Percentiles rank a stretch among this genome's conserved stretches.
Evolutionary conservation across 192 early-diverging fungal species (phyloP).

Genomic region (Coemansia biformis): DNA sequence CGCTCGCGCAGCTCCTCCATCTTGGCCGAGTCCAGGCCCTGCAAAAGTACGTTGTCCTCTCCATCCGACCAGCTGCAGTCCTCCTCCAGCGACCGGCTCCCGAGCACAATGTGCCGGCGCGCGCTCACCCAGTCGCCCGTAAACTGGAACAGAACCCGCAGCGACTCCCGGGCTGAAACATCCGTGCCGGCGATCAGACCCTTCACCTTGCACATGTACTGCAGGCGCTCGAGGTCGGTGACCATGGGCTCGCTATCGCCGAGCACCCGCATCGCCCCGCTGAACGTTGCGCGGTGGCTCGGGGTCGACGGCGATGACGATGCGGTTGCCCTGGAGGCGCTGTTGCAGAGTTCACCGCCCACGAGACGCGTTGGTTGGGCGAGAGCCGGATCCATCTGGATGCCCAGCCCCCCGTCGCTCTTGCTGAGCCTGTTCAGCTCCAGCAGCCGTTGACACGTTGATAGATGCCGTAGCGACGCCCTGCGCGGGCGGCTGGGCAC

Average conservation of each 20-base stretch:
- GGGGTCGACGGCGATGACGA: constrained; percentile 24
- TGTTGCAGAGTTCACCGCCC: too few species aligned
- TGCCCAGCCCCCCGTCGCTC: neutral
- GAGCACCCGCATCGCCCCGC: constrained; percentile 45
- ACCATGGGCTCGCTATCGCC: constrained; percentile 32
- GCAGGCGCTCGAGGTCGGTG: constrained; percentile 22
- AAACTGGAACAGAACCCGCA: constrained; percentile 34
- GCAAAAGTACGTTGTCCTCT: constrained; percentile 29
- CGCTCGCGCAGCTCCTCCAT: constrained; percentile 37
- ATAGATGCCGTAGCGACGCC: constrained; percentile 13
- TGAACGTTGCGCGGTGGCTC: constrained; percentile 27
- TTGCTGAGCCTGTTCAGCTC: constrained; percentile 22
- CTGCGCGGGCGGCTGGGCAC: constrained; percentile 5
- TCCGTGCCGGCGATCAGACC: constrained; percentile 31
- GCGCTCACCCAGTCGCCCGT: constrained; percentile 46
- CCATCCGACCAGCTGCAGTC: constrained; percentile 31
- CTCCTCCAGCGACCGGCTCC: constrained; percentile 6
- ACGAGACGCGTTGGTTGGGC: too few species aligned
- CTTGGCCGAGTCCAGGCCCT: constrained; percentile 9
- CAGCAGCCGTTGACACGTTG: constrained; percentile 39
- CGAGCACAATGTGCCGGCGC: constrained; percentile 25
- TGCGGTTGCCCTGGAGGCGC: constrained; percentile 2
- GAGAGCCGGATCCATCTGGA: constrained; percentile 4
- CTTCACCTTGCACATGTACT: constrained; percentile 43
- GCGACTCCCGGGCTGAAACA: constrained; percentile 25